Evolutionary conservation across 257 asterid species (phyloP), one percentile per base, ranked within the genome.

Genomic region (Jacaranda mimosifolia): DNA sequence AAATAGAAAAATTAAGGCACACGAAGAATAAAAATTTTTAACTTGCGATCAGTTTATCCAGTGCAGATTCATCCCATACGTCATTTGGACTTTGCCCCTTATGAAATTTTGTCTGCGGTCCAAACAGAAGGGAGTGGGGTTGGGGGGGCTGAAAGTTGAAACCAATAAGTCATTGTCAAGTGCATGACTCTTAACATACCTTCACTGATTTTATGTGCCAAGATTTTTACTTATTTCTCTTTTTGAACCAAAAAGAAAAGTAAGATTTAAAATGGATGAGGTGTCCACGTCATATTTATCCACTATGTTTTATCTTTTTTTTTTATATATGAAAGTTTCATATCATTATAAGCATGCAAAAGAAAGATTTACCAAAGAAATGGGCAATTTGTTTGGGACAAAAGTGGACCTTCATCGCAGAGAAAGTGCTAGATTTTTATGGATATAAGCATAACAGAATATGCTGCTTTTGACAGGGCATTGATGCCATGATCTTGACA

Each of bases 201-300:
- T 76, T 75, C 79, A 77, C 76, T 79, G 75, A 26, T 75, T 52
- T 72, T 81, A 14, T 2, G 15, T 46, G 35, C 19, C 8, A 6
- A 45, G 72, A 48, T 56, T 10, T 57, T 32, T 49, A 46, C 32
- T 14, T 71, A 15, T 39, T 43, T 60, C 51, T 80, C 51, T 35
- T 59, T 36, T n/a, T 70, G 10, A 38, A 66, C 35, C n/a, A 26
- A 26, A 26, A 5, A 4, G 7, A 62, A 67, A n/a, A 7, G 56
- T 68, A 18, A 46, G 60, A 70, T 70, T 51, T 53, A 1, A 62
- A 72, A 77, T 74, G 85, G 87, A 82, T 81, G 76, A 83, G 80
- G 72, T 75, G 70, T 79, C 89, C 88, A 84, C 85, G 19, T 90
- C 91, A 86, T 79, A 78, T 52, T 74, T 81, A 71, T 81, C 83